Conservation (phyloP, 768 basidiomycete species). For the Filobasidium floriforme region DNA sequence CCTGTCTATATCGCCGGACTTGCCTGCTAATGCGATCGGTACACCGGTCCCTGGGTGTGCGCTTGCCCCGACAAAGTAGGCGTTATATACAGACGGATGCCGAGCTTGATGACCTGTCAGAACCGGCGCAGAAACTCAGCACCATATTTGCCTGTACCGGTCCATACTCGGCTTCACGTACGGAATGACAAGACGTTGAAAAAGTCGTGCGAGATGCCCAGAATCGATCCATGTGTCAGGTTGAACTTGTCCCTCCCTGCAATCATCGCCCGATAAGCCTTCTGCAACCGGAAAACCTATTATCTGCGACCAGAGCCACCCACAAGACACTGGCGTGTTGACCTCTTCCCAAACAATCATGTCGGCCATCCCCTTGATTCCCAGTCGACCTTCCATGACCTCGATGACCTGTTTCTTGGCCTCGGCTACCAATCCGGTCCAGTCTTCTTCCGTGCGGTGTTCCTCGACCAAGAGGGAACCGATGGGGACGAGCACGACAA, state of each 20-base stretch:
- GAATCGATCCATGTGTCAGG: constrained; percentile 47
- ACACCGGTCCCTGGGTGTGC: constrained; percentile 49
- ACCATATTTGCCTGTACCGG: constrained; percentile 15
- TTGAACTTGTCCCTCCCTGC: constrained; percentile 48
- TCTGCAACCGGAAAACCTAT: not conserved
- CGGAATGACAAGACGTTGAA: constrained; percentile 46
- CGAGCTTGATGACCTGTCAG: constrained; percentile 34
- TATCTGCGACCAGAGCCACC: constrained; percentile 10
- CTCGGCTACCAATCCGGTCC: constrained; percentile 38
- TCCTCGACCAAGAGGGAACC: constrained; percentile 39
- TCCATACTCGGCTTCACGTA: not conserved
- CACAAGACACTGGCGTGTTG: constrained; percentile 47
- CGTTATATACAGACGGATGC: constrained; percentile 41
- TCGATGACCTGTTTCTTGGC: constrained; percentile 42
- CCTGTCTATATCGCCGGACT: too few species aligned
- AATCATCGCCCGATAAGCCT: not conserved
- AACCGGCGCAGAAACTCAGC: constrained; percentile 22
- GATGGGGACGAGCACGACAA: constrained; percentile 47
- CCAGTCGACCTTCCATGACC: constrained; percentile 36
- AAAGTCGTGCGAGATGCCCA: constrained; percentile 47
- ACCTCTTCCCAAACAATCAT: constrained; percentile 46
- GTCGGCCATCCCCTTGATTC: constrained; percentile 33
- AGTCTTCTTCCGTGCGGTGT: constrained; percentile 35
- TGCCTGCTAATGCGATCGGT: constrained; percentile 8
- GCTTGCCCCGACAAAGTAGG: constrained; percentile 49